Base-by-base conservation (phyloP, 306 rosid species). In the Prosopis cineraria region DNA sequence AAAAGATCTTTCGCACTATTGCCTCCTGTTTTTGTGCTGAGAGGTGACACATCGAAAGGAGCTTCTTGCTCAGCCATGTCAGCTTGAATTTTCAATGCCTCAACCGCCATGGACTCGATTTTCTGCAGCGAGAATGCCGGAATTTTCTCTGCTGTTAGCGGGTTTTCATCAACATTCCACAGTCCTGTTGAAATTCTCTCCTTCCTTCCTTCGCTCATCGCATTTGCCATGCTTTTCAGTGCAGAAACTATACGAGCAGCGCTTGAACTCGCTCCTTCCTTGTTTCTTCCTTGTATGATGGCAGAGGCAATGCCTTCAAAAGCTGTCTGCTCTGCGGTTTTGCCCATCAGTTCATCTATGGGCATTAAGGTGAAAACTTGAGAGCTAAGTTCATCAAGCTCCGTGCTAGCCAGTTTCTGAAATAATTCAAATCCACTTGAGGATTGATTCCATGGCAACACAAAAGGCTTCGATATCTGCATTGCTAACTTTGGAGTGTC, bases 281-380 rank as follows among this genome's bases (percentile, higher is more conserved):
- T 93, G 90, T 81, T 93, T 80, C 99, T 85, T 34, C 98, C 98
- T 70, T 96, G 91, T 80, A 96, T 88, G 78, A 96, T 89, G 29
- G 93, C 90, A 11, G 93, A 86, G 33, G 98, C 99, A 62, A 93
- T 91, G 85, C 99, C 99, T 87, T 91, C 97, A 24, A 96, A 96
- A 77, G 99, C 98, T 79, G 93, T 76, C 80, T 96, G 96, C 84
- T 96, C 99, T 9, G 98, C 96, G 5, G 96, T 96, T 89, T 96
- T 96, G 10, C 92, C 98, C 34, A 85, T 83, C 59, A 96, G 82
- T 43, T 96, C 98, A 70, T 96, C 98, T 81, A 90, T 81, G 7
- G 94, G 84, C 93, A 89, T 88, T 76, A 92, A 72, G 78, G 78
- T 75, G 47, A 86, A 78, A 64, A 92, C 58, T 67, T 85, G 82